A percentile compares a stretch with the other conserved stretches of the same genome.
phyloP scores from a whole-genome alignment of 108 stramenopile genomes.

The Fragilaria crotonensis region DNA sequence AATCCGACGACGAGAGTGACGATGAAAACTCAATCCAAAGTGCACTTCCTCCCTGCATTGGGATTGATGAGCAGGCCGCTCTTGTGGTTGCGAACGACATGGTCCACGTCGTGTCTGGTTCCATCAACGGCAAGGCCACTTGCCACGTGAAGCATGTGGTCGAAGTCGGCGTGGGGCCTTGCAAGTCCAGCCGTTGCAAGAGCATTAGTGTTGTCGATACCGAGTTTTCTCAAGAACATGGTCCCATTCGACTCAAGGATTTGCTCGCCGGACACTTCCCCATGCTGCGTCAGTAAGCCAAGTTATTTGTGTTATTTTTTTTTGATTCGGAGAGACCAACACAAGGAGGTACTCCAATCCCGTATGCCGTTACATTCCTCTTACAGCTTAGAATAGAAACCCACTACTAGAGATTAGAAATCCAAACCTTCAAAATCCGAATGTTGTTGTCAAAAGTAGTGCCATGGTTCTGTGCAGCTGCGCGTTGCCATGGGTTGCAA shows the following conservation, averaged over 20 bases:
- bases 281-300: neutral
- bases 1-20: neutral
- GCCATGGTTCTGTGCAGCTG: too few relatives aligned
- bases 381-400: too few relatives aligned
- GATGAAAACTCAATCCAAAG: neutral
- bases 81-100: conserved; percentile 57
- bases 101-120: conserved; percentile 20
- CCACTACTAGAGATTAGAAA: too few relatives aligned
- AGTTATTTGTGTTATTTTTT: too few relatives aligned
- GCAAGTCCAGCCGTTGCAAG: neutral
- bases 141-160: conserved; percentile 3
- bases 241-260: neutral
- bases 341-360: too few relatives aligned
- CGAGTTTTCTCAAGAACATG: neutral
- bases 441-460: too few relatives aligned
- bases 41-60: conserved; percentile 22
- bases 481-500: too few relatives aligned
- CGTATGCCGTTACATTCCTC: too few relatives aligned
- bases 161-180: neutral
- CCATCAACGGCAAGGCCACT: conserved; percentile 20
- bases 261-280: neutral
- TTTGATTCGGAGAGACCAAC: too few relatives aligned
- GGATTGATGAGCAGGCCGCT: conserved; percentile 80
- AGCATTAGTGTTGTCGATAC: neutral
- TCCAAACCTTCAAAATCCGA: too few relatives aligned